A percentile compares a stretch with the other conserved stretches of the same genome.
These are phyloP conservation scores for Eleusine coracana DNA, from an alignment of 176 grass and related monocot species.

Conservation along the genomic window DNA sequence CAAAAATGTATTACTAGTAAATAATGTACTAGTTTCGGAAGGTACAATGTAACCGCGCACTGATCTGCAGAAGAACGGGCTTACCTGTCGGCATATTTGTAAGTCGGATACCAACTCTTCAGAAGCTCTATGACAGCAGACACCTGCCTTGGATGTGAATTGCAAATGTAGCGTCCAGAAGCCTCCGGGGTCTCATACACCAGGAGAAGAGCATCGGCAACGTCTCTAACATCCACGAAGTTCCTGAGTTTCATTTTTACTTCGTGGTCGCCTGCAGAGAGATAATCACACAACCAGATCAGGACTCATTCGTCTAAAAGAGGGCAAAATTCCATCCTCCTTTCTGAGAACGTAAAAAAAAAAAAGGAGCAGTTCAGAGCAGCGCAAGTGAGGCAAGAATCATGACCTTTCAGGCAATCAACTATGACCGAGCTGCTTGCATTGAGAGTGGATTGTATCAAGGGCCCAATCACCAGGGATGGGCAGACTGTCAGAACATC, in stretches of 20 bases:
- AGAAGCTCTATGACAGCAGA: conserved; percentile 53
- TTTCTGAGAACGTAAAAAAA: background rate
- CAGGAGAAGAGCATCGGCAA: conserved; percentile 65
- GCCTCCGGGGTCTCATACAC: conserved; percentile 69
- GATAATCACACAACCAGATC: background rate
- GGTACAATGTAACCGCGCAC: background rate
- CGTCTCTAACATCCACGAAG: conserved; percentile 73
- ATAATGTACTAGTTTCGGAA: too few relatives aligned
- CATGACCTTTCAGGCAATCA: conserved; percentile 58
- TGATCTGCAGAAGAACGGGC: background rate
- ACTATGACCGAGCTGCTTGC: conserved; percentile 62
- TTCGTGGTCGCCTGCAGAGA: conserved; percentile 30
- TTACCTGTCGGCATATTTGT: conserved; percentile 54
- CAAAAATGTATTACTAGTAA: background rate
- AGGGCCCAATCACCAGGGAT: conserved; percentile 55
- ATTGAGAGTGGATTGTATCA: conserved; percentile 64
- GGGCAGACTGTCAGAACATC: conserved; percentile 68
- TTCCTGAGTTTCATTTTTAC: conserved; percentile 37
- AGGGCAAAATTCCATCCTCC: background rate
- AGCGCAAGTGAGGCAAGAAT: background rate
- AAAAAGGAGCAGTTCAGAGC: background rate
- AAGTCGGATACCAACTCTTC: conserved; percentile 45
- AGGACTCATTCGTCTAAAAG: background rate
- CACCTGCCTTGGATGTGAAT: conserved; percentile 24
- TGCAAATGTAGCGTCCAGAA: conserved; percentile 57